Percentiles rank a stretch among this genome's conserved stretches.
phyloP scores from a whole-genome alignment of 2,329 filamentous ascomycete genomes.

The Diplodia scrobiculata region DNA sequence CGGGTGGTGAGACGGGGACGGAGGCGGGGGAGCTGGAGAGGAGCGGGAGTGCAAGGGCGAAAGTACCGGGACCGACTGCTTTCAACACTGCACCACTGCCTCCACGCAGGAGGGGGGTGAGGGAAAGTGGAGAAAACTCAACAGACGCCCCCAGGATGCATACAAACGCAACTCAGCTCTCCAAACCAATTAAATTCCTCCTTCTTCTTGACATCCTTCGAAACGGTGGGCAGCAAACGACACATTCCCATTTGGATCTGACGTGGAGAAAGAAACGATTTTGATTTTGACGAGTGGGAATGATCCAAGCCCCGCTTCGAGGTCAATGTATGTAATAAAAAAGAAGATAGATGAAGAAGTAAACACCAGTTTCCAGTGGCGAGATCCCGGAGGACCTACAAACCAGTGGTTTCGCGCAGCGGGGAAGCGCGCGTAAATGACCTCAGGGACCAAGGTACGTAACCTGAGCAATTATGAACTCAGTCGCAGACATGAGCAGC shows the following conservation, averaged over 20 bases:
- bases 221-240: neutral
- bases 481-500: conserved; percentile 36
- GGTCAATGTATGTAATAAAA: neutral
- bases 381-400: conserved; percentile 45
- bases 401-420: conserved; percentile 41
- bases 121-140: conserved; percentile 32
- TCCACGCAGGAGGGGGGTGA: conserved; percentile 31
- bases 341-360: conserved; percentile 36
- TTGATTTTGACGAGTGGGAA: conserved; percentile 10
- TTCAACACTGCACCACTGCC: conserved; percentile 31
- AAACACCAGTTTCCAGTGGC: conserved; percentile 45
- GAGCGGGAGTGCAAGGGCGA: conserved; percentile 49
- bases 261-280: neutral
- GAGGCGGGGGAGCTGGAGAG: conserved; percentile 42
- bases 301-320: conserved; percentile 10
- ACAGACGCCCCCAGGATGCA: conserved; percentile 36
- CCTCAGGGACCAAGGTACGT: conserved; percentile 45
- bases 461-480: conserved; percentile 50
- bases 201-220: neutral
- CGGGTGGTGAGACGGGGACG: conserved; percentile 32
- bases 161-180: conserved; percentile 41
- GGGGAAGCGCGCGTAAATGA: conserved; percentile 31
- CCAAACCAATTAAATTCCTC: conserved; percentile 41
- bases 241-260: conserved; percentile 4
- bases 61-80: conserved; percentile 29